Evolutionary conservation across 768 basidiomycete species (phyloP), one percentile per base, ranked within the genome.

Genomic region (Termitomyces sp.): DNA sequence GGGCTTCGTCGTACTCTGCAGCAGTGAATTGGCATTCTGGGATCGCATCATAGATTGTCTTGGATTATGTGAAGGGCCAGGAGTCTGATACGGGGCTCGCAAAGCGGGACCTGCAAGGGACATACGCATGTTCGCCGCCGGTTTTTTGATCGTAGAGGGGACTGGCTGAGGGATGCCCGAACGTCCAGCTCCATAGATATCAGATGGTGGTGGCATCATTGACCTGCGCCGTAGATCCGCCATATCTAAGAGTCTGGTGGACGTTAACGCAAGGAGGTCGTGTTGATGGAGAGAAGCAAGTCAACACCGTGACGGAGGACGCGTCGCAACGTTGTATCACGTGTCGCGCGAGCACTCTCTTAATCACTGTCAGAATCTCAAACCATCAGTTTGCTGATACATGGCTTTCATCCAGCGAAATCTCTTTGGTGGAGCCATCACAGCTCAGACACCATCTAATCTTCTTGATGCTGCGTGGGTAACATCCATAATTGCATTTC

Each of bases 391-490:
- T 16, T 26, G 7, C 14, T 13, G 8, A 33, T n/a, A 18, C 7
- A 60, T 60, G 59, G 2, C 14, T 35, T 64, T 62, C 61, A 55
- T 69, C 40, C 68, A 64, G 20, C 77, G 81, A 62, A 70, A 79
- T 6, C 82, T 99, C 0, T 99, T 95, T 72, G 96, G 93, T 4
- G 95, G 93, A 13, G 93, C 91, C 13, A 93, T 99, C 59, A 80
- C 76, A 6, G 79, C 83, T 9, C 66, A 75, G 30, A 74, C 91
- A 1, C 87, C 88, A 3, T 23, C 63, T 1, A 61, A 72, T 58
- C 82, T 93, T 61, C 65, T 92, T 56, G 96, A 99, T 75, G 93
- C 88, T 54, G 91, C 94, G 96, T 97, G 75, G 61, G 92, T 75
- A 14, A 32, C 20, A 20, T 33, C 32, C 40, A 56, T 54, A 50